Conservation (phyloP, 371 early-diverging fungal species). For the Mucor plumbeus region DNA sequence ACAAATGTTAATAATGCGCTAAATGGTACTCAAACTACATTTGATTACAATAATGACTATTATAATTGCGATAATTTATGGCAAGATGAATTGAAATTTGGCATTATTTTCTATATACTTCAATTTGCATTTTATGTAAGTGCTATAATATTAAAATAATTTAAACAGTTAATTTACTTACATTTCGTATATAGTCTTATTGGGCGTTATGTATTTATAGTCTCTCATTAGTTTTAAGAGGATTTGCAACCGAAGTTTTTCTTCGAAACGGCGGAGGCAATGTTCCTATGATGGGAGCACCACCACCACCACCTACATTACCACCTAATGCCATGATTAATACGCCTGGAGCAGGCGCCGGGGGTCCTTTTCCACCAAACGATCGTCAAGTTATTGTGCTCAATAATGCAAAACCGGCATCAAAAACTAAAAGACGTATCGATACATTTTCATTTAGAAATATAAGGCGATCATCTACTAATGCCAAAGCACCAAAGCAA, state of each 20-base stretch:
- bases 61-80: constrained; percentile 34
- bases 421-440: constrained; percentile 22
- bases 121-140: constrained; percentile 39
- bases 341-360: background rate
- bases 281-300: constrained; percentile 9
- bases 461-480: constrained; percentile 9
- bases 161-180: background rate
- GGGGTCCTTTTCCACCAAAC: constrained; percentile 1
- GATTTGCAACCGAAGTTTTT: constrained; percentile 4
- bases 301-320: background rate
- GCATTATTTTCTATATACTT: constrained; percentile 25
- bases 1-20: background rate
- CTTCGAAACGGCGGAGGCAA: constrained; percentile 2
- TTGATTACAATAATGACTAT: constrained; percentile 24
- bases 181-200: constrained; percentile 16
- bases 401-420: constrained; percentile 26
- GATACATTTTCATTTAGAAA: constrained; percentile 24
- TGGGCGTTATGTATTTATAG: constrained; percentile 32
- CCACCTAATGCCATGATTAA: constrained; percentile 23
- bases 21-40: background rate
- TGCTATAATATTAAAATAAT: background rate
- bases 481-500: background rate
- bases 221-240: constrained; percentile 13
- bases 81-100: constrained; percentile 38
- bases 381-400: constrained; percentile 26